Evolutionary conservation across 1,284 basidiomycete species (phyloP).

Genomic region (Inonotus obliquus): DNA sequence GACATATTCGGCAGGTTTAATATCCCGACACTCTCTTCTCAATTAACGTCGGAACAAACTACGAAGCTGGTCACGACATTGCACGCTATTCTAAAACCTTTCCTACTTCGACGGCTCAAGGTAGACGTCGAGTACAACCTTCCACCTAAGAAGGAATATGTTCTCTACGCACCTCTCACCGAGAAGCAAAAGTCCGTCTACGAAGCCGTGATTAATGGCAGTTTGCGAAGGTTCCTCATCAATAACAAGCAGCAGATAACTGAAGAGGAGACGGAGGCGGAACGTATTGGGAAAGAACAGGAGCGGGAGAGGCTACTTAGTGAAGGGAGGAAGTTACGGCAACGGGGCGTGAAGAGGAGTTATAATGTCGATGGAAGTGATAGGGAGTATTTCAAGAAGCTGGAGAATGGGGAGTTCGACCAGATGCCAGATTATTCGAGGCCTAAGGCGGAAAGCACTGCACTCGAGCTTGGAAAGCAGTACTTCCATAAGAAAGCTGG

Average conservation of each 20-base stretch:
- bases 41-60: conserved; percentile 55
- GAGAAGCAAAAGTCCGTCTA: conserved; percentile 81
- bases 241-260: conserved; percentile 32
- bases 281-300: conserved; percentile 30
- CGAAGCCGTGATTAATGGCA: conserved; percentile 69
- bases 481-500: conserved; percentile 57
- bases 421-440: conserved; percentile 8
- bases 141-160: conserved; percentile 92
- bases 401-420: conserved; percentile 43
- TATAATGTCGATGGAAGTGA: conserved; percentile 59
- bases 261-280: conserved; percentile 21
- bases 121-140: conserved; percentile 84
- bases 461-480: conserved; percentile 31
- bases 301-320: conserved; percentile 28
- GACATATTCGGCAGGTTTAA: conserved; percentile 54
- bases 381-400: conserved; percentile 60
- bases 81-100: conserved; percentile 91
- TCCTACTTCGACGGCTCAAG: conserved; percentile 90
- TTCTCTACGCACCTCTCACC: conserved; percentile 88
- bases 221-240: conserved; percentile 63
- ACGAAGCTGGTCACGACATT: conserved; percentile 73
- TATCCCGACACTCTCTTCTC: conserved; percentile 57
- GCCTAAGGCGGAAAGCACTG: conserved; percentile 1
- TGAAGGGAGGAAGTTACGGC: conserved; percentile 27
- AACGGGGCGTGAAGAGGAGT: conserved; percentile 34